Percentiles rank a stretch among this genome's conserved stretches.
Conservation (phyloP, 441 rosid species). For the Gossypium gossypioides region DNA sequence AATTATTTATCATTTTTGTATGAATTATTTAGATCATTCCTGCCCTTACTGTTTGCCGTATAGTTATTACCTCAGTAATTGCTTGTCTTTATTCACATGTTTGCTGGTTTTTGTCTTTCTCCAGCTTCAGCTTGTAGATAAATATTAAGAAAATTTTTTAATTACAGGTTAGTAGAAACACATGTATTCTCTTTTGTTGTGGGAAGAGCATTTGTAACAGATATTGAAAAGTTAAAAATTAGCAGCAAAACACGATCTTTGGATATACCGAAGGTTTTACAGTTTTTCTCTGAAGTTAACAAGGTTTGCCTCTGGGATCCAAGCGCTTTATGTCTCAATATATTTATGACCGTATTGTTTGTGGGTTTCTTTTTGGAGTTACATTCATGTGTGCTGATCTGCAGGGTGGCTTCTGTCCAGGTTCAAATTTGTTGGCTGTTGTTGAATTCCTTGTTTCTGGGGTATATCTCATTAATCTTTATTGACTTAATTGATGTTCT, state of each 20-base stretch:
- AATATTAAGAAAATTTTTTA: slow-evolving; percentile 23
- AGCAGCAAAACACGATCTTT: slow-evolving; percentile 81
- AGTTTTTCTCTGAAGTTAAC: slow-evolving; percentile 68
- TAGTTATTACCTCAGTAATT: not conserved
- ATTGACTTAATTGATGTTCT: not conserved
- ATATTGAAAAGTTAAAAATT: slow-evolving; percentile 90
- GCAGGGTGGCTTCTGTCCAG: slow-evolving; percentile 86
- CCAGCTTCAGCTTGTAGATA: slow-evolving; percentile 18
- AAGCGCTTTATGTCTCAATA: slow-evolving; percentile 4
- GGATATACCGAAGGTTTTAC: slow-evolving; percentile 56
- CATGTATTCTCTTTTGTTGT: slow-evolving; percentile 96
- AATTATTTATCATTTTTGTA: not conserved
- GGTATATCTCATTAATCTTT: slow-evolving; percentile 41
- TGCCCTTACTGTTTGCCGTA: not conserved
- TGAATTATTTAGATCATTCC: not conserved
- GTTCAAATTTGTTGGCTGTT: slow-evolving; percentile 82
- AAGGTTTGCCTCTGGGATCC: slow-evolving; percentile 46
- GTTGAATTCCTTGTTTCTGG: slow-evolving; percentile 91
- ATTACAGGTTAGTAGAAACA: slow-evolving; percentile 95
- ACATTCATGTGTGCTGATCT: slow-evolving; percentile 24
- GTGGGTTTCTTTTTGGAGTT: slow-evolving; percentile 15
- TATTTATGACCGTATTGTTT: slow-evolving; percentile 9
- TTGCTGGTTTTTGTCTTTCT: slow-evolving; percentile 12
- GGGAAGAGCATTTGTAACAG: slow-evolving; percentile 99
- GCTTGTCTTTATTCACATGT: slow-evolving; percentile 1